phyloP scores from a whole-genome alignment of 495 filamentous ascomycete species.

The Bombardia bombarda region DNA sequence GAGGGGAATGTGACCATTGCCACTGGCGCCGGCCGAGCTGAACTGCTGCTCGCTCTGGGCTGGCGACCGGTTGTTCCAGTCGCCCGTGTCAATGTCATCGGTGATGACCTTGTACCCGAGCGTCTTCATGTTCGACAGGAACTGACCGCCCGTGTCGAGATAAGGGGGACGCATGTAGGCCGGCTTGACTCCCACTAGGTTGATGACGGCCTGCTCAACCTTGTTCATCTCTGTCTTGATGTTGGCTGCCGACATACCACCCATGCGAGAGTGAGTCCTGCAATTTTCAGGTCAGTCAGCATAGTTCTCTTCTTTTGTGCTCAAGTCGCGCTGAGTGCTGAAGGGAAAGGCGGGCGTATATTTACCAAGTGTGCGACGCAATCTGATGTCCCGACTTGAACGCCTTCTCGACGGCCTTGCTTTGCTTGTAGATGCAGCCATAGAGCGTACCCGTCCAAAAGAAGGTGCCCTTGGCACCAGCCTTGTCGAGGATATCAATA shows the following conservation, averaged over 20 bases:
- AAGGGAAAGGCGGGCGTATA: neutral
- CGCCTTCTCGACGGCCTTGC: slow-evolving; percentile 39
- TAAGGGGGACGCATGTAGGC: slow-evolving; percentile 48
- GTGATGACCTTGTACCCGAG: slow-evolving; percentile 48
- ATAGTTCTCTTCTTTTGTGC: neutral
- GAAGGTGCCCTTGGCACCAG: slow-evolving; percentile 52
- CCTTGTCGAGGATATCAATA: slow-evolving; percentile 56
- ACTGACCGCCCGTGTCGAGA: slow-evolving; percentile 38
- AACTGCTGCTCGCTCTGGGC: slow-evolving; percentile 36
- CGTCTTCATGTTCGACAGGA: slow-evolving; percentile 34
- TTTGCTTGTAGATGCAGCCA: slow-evolving; percentile 47
- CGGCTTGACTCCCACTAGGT: slow-evolving; percentile 45
- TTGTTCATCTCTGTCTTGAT: slow-evolving; percentile 41
- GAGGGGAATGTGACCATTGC: slow-evolving; percentile 45
- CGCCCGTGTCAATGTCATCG: slow-evolving; percentile 44
- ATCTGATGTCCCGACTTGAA: slow-evolving; percentile 43
- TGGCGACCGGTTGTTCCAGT: slow-evolving; percentile 44
- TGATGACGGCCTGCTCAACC: slow-evolving; percentile 43
- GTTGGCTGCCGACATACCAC: slow-evolving; percentile 27
- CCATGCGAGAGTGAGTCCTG: slow-evolving; percentile 40
- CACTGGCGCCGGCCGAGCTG: slow-evolving; percentile 33
- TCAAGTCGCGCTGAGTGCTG: slow-evolving; percentile 27
- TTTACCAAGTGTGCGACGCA: slow-evolving; percentile 43
- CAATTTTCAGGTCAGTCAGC: neutral
- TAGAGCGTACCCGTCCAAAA: slow-evolving; percentile 50